A percentile compares a stretch with the other conserved stretches of the same genome.
Conservation (phyloP, 495 filamentous ascomycete genomes). For the Penicillium samsonianum region DNA sequence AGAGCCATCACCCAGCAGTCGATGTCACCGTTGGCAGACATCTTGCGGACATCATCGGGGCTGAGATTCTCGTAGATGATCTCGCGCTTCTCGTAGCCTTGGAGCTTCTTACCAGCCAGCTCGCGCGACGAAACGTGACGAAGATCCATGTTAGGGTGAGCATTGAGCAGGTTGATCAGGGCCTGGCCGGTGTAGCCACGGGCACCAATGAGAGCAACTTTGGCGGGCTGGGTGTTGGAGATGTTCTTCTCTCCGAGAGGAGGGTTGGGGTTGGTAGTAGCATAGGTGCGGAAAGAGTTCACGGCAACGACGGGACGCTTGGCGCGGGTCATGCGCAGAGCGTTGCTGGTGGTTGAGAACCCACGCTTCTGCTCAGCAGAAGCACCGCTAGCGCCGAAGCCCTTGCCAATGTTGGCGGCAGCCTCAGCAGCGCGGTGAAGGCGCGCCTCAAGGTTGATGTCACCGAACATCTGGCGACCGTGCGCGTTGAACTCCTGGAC, state of each 20-base stretch:
- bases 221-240: constrained; percentile 76
- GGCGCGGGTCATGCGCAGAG: constrained; percentile 38
- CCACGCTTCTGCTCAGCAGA: constrained; percentile 62
- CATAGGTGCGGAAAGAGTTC: constrained; percentile 45
- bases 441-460: constrained; percentile 84
- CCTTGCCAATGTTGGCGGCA: constrained; percentile 57
- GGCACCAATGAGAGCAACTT: constrained; percentile 90
- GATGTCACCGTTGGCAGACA: constrained; percentile 89
- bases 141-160: constrained; percentile 92
- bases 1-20: constrained; percentile 99
- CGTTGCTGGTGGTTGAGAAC: constrained; percentile 61
- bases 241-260: constrained; percentile 93
- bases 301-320: constrained; percentile 33
- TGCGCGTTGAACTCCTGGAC: constrained; percentile 86
- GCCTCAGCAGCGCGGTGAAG: constrained; percentile 75
- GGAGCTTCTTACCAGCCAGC: constrained; percentile 83
- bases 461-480: constrained; percentile 84
- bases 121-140: constrained; percentile 94
- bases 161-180: constrained; percentile 83
- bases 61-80: constrained; percentile 91
- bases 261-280: constrained; percentile 93
- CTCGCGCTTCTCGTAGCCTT: constrained; percentile 90
- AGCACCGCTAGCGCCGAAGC: constrained; percentile 44
- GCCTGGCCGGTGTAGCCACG: constrained; percentile 96
- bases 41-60: constrained; percentile 84